Percentiles rank a stretch among this genome's conserved stretches.
phyloP scores from a whole-genome alignment of 371 early-diverging fungal species.

The Mortierella sp. region DNA sequence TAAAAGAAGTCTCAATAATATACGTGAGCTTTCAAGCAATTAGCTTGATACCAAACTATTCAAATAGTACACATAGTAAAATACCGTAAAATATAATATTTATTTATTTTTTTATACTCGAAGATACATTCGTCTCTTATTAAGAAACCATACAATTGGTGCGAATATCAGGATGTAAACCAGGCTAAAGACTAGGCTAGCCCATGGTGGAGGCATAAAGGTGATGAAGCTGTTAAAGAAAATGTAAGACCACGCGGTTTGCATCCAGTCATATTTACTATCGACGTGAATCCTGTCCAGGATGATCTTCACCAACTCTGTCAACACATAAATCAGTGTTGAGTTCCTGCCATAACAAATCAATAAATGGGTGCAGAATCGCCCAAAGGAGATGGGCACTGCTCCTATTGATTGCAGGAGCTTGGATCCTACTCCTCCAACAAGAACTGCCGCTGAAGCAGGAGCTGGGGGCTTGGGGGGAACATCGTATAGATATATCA shows the following conservation, averaged over 20 bases:
- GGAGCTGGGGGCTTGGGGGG: neutral
- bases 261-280: constrained; percentile 12
- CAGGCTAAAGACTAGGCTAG: constrained; percentile 31
- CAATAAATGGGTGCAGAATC: constrained; percentile 9
- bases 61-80: neutral
- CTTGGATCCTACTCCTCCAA: neutral
- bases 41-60: neutral
- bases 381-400: neutral
- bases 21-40: neutral
- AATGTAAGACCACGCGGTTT: constrained; percentile 21
- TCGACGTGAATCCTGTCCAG: constrained; percentile 27
- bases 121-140: constrained; percentile 21
- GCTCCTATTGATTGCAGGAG: neutral
- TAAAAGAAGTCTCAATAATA: constrained; percentile 11
- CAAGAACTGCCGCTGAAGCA: neutral
- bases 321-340: constrained; percentile 40
- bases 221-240: constrained; percentile 40
- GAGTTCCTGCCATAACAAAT: constrained; percentile 47
- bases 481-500: constrained; percentile 36
- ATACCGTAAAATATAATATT: neutral
- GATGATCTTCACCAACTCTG: constrained; percentile 30
- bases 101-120: constrained; percentile 17
- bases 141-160: constrained; percentile 26
- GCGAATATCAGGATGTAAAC: constrained; percentile 32
- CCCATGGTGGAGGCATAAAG: constrained; percentile 30